A percentile compares a stretch with the other conserved stretches of the same genome.
These are phyloP conservation scores for Pyrenochaeta sp. DNA, from an alignment of 2,329 filamentous ascomycete genomes.

Conservation along the genomic window DNA sequence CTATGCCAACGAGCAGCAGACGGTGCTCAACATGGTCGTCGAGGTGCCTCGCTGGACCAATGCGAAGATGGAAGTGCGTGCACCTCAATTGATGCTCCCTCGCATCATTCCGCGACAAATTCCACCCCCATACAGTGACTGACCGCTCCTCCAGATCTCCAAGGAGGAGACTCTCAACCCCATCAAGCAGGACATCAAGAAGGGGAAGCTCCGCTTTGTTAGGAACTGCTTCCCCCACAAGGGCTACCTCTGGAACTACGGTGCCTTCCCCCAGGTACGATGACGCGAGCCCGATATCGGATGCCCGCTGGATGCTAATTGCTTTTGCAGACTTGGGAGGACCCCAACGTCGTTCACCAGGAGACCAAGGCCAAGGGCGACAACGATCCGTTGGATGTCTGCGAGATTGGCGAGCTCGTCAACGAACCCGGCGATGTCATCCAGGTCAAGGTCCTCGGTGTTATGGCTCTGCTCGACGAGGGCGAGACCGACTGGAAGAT, in stretches of 20 bases:
- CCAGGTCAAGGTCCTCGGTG: conserved; percentile 99
- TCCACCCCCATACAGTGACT: conserved; percentile 15
- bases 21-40: conserved; percentile 97
- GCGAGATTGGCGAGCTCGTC: conserved; percentile 98
- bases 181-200: conserved; percentile 99
- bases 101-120: background rate
- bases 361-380: conserved; percentile 99
- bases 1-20: conserved; percentile 95
- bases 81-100: conserved; percentile 13
- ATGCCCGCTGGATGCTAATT: conserved; percentile 31
- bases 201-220: conserved; percentile 98
- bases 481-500: conserved; percentile 99
- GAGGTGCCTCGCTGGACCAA: conserved; percentile 99
- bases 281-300: conserved; percentile 38
- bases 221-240: conserved; percentile 99
- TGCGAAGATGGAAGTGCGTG: conserved; percentile 94
- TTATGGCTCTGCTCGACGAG: conserved; percentile 99
- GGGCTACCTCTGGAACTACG: conserved; percentile 99
- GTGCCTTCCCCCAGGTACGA: conserved; percentile 94
- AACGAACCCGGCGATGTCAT: conserved; percentile 96
- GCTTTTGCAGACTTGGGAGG: conserved; percentile 87
- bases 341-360: conserved; percentile 93
- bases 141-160: conserved; percentile 75
- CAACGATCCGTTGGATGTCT: conserved; percentile 98
- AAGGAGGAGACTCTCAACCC: conserved; percentile 98